Percentiles rank a stretch among this genome's conserved stretches.
phyloP scores from a whole-genome alignment of 768 basidiomycete genomes.

The Mycena chlorophos region DNA sequence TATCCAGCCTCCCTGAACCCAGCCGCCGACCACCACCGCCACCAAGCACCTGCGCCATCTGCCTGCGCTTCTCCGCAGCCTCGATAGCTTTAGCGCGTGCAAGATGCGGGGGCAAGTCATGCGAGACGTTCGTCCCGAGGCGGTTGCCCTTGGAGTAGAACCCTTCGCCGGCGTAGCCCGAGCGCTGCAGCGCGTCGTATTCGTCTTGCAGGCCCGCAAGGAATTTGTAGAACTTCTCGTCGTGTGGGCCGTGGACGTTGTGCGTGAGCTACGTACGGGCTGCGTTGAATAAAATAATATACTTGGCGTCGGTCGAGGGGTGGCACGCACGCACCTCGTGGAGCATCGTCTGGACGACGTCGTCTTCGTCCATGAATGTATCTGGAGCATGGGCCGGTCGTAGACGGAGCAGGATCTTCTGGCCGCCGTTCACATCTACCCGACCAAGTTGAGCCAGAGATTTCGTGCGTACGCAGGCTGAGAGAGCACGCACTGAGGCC shows the following conservation, averaged over 20 bases:
- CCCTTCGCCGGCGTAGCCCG: constrained; percentile 89
- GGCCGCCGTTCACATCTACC: constrained; percentile 73
- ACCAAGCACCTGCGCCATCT: constrained; percentile 45
- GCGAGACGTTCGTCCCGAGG: constrained; percentile 67
- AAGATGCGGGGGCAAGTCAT: constrained; percentile 64
- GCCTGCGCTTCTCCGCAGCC: constrained; percentile 75
- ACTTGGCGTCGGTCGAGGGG: background rate
- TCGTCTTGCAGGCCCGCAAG: constrained; percentile 78
- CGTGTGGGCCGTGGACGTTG: constrained; percentile 87
- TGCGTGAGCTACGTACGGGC: constrained; percentile 67
- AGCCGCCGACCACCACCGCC: constrained; percentile 51
- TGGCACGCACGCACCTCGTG: constrained; percentile 63
- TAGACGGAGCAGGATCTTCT: constrained; percentile 81
- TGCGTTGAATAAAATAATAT: constrained; percentile 5
- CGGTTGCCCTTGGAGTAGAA: constrained; percentile 77
- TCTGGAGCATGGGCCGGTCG: constrained; percentile 68
- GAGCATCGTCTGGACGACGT: constrained; percentile 81
- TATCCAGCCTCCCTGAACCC: constrained; percentile 49
- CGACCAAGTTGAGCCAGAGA: constrained; percentile 2
- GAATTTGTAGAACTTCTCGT: constrained; percentile 78
- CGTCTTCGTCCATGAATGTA: constrained; percentile 73
- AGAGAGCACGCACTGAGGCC: constrained; percentile 44
- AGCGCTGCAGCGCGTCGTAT: constrained; percentile 73
- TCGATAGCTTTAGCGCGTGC: constrained; percentile 70
- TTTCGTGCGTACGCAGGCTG: constrained; percentile 16